Evolutionary conservation across 164 flowering plant genomes (phyloP).

Genomic region (Vitis cinerea): DNA sequence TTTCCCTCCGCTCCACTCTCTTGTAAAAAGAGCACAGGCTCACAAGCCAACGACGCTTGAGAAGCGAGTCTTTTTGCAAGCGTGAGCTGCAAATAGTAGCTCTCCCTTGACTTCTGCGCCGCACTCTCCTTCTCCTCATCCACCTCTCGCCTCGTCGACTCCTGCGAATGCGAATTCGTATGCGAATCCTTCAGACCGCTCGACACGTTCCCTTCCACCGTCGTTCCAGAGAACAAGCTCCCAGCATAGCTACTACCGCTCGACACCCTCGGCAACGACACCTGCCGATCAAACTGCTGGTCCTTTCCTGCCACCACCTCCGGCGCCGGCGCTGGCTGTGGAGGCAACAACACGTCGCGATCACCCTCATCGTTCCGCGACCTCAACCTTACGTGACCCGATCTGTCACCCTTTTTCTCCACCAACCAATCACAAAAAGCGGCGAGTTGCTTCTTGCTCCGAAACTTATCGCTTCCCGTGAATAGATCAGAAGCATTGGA

Average conservation of each 20-base stretch:
- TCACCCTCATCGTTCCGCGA: slow-evolving; percentile 30
- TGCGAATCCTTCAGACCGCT: slow-evolving; percentile 34
- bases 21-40: slow-evolving; percentile 28
- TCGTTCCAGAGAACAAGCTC: slow-evolving; percentile 69
- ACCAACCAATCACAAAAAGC: slow-evolving; percentile 44
- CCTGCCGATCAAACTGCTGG: slow-evolving; percentile 36
- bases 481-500: slow-evolving; percentile 31
- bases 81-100: slow-evolving; percentile 68
- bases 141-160: slow-evolving; percentile 16
- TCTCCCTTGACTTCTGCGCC: slow-evolving; percentile 53
- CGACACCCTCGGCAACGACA: slow-evolving; percentile 55
- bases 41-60: slow-evolving; percentile 51
- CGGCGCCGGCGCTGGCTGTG: slow-evolving; percentile 17
- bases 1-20: slow-evolving; percentile 18
- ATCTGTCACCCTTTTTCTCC: slow-evolving; percentile 32
- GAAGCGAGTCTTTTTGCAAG: slow-evolving; percentile 59
- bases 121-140: slow-evolving; percentile 30
- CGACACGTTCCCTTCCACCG: slow-evolving; percentile 45
- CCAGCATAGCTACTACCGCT: slow-evolving; percentile 68
- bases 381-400: slow-evolving; percentile 27
- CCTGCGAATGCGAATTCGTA: slow-evolving; percentile 8
- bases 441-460: slow-evolving; percentile 32
- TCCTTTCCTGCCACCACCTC: slow-evolving; percentile 22
- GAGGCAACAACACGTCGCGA: slow-evolving; percentile 33
- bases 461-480: slow-evolving; percentile 40